Base-by-base conservation (phyloP, 2,329 filamentous ascomycete species). In the Orbilia oligospora region DNA sequence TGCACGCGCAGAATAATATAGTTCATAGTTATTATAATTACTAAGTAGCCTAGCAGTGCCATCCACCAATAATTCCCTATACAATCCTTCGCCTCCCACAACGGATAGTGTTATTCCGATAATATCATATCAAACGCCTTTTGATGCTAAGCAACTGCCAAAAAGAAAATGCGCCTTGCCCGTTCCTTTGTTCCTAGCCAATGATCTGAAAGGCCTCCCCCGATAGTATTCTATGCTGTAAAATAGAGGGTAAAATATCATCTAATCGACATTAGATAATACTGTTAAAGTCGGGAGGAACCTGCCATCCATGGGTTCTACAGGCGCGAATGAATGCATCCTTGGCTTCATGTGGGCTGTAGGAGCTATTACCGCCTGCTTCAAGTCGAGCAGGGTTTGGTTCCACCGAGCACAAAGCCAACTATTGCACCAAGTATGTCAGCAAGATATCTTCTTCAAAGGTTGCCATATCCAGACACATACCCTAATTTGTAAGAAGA, bases 261-360 rank as follows among this genome's bases (percentile, higher is more conserved):
- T 70, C 18, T 38, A 20, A n/a, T 14, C 14, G 30, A 30, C 14
- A 2, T 70, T 66, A 79, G 14, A 79, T 79, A n/a, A 79, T 71
- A 44, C 44, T 64, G 27, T 63, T 82, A 76, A 94, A 87, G 55
- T 91, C 91, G 1, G 84, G 83, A 0, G 93, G 92, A 3, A 94
- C 85, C 58, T 86, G 83, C 93, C 93, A 97, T 0, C 91, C 91
- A 84, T 97, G 94, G 1, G 84, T 81, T 0, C 79, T 80, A 73
- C 92, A 93, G n/a, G 91, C 91, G 61, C 93, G 88, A 24, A 87
- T 85, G 82, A 91, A 97, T 1, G 93, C 93, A 0, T 90, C 88
- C 0, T 94, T 86, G 0, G 93, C 94, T 83, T 97, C 93, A 0
- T 83, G 83, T 3, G 93, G 87, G 0, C 86, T 85, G 82, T 97